Conservation (phyloP, 2,329 filamentous ascomycete genomes). For the Juglanconis sp. region DNA sequence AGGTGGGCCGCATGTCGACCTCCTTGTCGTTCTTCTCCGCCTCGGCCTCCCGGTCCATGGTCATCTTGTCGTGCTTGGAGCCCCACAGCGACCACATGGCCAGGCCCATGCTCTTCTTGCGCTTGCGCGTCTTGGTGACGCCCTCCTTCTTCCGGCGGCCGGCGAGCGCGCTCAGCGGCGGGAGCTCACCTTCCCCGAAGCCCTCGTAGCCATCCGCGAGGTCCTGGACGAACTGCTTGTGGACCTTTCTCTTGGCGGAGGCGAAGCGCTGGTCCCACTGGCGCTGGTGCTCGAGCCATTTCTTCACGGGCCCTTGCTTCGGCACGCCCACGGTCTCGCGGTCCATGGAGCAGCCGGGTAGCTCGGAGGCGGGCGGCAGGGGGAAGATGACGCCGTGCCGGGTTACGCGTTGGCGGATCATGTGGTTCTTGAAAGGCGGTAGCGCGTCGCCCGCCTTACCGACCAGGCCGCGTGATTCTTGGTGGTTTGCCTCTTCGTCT, state of each 20-base stretch:
- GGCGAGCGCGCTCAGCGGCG: conserved; percentile 80
- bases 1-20: conserved; percentile 31
- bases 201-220: conserved; percentile 68
- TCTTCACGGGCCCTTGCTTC: conserved; percentile 74
- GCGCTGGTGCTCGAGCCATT: conserved; percentile 75
- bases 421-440: conserved; percentile 75
- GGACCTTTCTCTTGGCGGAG: conserved; percentile 65
- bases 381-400: conserved; percentile 71
- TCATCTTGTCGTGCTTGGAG: conserved; percentile 80
- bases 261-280: conserved; percentile 73
- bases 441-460: conserved; percentile 85
- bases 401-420: conserved; percentile 88
- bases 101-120: conserved; percentile 66
- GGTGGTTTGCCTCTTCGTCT: conserved; percentile 22
- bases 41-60: conserved; percentile 58
- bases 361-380: conserved; percentile 60
- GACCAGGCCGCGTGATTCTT: conserved; percentile 41
- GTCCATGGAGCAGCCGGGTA: conserved; percentile 63
- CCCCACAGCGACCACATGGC: conserved; percentile 85
- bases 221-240: conserved; percentile 71
- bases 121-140: conserved; percentile 51
- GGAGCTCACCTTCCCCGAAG: conserved; percentile 68
- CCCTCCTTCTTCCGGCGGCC: conserved; percentile 57
- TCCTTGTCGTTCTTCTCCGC: conserved; percentile 36
- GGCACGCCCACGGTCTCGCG: conserved; percentile 70